A percentile compares a stretch with the other conserved stretches of the same genome.
phyloP scores from a whole-genome alignment of 495 filamentous ascomycete genomes.

The Immersiella caudata region DNA sequence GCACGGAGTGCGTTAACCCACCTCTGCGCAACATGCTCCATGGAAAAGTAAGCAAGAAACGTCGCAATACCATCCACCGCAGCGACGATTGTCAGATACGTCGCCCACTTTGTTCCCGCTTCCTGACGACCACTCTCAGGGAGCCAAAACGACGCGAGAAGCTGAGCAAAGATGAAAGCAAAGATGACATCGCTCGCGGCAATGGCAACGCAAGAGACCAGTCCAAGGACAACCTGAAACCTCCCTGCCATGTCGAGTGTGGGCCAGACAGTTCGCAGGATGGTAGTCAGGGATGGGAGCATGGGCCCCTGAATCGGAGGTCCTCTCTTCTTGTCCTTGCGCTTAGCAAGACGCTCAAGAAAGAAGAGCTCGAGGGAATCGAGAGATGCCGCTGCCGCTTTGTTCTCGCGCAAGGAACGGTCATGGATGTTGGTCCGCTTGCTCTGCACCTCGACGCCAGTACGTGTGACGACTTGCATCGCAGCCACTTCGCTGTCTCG shows the following conservation, averaged over 20 bases:
- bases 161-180: slow-evolving; percentile 73
- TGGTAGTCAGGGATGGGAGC: slow-evolving; percentile 52
- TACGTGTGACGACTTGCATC: slow-evolving; percentile 27
- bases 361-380: slow-evolving; percentile 37
- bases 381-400: slow-evolving; percentile 15
- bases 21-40: slow-evolving; percentile 71
- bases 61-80: slow-evolving; percentile 63
- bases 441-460: slow-evolving; percentile 26
- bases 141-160: slow-evolving; percentile 70
- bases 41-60: slow-evolving; percentile 67
- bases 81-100: slow-evolving; percentile 69
- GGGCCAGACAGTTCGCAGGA: slow-evolving; percentile 78
- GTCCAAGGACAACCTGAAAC: slow-evolving; percentile 60
- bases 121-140: slow-evolving; percentile 40
- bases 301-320: slow-evolving; percentile 4
- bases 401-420: background rate
- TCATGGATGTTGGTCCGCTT: slow-evolving; percentile 25
- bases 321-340: slow-evolving; percentile 26
- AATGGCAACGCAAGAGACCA: slow-evolving; percentile 63
- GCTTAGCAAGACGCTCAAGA: slow-evolving; percentile 31
- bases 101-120: slow-evolving; percentile 65
- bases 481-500: slow-evolving; percentile 13
- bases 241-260: slow-evolving; percentile 56
- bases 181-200: slow-evolving; percentile 76
- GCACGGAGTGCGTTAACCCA: slow-evolving; percentile 79